Evolutionary conservation across 202 grass and related monocot species (phyloP).

Genomic region (Panicum hallii): DNA sequence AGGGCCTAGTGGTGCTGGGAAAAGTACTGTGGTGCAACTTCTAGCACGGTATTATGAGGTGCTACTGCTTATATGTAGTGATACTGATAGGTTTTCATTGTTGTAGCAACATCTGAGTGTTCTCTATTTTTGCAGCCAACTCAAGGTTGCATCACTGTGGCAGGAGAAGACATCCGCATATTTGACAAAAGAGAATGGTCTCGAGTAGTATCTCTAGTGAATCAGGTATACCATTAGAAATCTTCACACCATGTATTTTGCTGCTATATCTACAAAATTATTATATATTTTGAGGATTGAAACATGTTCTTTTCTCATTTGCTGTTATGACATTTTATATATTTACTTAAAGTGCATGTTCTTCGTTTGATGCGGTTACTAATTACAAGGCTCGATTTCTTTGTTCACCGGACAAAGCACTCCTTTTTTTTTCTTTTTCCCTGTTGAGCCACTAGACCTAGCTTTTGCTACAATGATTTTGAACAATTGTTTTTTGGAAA

Average conservation of each 20-base stretch:
- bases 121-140: slow-evolving; percentile 74
- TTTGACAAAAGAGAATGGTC: slow-evolving; percentile 99
- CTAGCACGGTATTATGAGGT: slow-evolving; percentile 97
- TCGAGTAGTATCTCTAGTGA: slow-evolving; percentile 84
- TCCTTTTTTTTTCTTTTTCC: neutral
- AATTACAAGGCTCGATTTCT: neutral
- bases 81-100: slow-evolving; percentile 27
- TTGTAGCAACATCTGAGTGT: slow-evolving; percentile 43
- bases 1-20: slow-evolving; percentile 90
- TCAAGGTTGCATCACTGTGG: slow-evolving; percentile 75
- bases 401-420: neutral
- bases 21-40: slow-evolving; percentile 98
- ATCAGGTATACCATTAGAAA: slow-evolving; percentile 65
- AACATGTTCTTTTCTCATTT: neutral
- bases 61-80: slow-evolving; percentile 28
- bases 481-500: neutral
- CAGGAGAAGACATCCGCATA: slow-evolving; percentile 90
- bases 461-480: neutral
- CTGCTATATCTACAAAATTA: neutral
- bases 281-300: neutral
- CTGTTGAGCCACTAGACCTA: neutral
- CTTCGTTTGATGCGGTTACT: neutral
- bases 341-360: neutral
- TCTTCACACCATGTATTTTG: neutral
- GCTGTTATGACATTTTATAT: neutral